A percentile compares a stretch with the other conserved stretches of the same genome.
Evolutionary conservation across 208 protist species (phyloP).

Genomic region (Phytomonas sp.): DNA sequence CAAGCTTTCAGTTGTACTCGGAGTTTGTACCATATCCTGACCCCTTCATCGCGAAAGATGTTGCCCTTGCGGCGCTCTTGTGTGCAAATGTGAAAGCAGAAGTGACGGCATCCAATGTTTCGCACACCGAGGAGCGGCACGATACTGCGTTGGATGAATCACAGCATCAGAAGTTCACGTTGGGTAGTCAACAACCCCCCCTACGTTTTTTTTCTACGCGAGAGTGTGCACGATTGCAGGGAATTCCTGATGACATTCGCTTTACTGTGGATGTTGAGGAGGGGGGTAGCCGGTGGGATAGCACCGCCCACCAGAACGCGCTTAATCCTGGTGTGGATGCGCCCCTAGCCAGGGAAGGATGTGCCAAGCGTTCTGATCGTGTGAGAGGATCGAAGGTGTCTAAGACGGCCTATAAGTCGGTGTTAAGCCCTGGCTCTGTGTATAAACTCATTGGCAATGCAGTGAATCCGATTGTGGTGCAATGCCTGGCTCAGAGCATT

Average conservation of each 20-base stretch:
- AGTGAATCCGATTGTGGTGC: slow-evolving; percentile 68
- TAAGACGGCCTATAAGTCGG: not conserved
- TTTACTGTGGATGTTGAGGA: slow-evolving; percentile 18
- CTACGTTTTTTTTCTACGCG: slow-evolving; percentile 57
- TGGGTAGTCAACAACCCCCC: slow-evolving; percentile 10
- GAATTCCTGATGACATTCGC: slow-evolving; percentile 51
- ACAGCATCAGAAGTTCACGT: not conserved
- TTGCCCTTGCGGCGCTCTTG: slow-evolving; percentile 1
- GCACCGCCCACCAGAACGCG: not conserved
- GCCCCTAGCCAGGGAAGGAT: not conserved
- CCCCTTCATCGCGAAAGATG: slow-evolving; percentile 3
- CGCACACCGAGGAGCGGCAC: not conserved
- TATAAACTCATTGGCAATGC: slow-evolving; percentile 76
- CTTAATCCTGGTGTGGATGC: not conserved
- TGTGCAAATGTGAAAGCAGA: not conserved
- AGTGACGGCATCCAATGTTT: not conserved
- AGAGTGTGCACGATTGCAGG: slow-evolving; percentile 71
- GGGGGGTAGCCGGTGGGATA: not conserved
- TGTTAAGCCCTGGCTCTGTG: slow-evolving; percentile 20
- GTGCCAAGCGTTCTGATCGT: not conserved
- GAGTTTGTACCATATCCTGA: slow-evolving; percentile 49
- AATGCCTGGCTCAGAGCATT: slow-evolving; percentile 20
- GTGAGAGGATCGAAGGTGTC: not conserved
- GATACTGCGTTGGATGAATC: not conserved
- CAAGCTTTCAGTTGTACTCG: slow-evolving; percentile 61